Base-by-base conservation (phyloP, 1,284 basidiomycete genomes). In the Fomitopsis betulina region DNA sequence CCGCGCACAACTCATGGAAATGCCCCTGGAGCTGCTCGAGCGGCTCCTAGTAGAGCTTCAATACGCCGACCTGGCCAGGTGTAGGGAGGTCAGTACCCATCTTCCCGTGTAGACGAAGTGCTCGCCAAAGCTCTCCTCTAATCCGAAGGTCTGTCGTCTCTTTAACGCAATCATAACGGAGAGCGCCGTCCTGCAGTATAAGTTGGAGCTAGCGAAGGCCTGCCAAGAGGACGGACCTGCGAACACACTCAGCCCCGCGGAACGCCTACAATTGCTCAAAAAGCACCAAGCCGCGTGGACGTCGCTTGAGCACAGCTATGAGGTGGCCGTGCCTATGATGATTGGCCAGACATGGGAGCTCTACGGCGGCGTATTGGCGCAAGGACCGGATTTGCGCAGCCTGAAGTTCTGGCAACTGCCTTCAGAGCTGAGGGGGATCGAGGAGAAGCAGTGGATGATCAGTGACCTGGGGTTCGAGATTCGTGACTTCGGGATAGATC, bases 401-500 rank as follows among this genome's bases (percentile, higher is more conserved):
- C 71, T 86, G 21, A 62, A 62, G 12, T 85, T 84, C 63, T 68
- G 71, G 53, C 79, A 78, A 58, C 72, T 87, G 17, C 80, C 83
- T 21, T 83, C 83, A 6, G 64, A 64, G 23, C 67, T 74, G 51
- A 77, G 82, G 25, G 71, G 68, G 12, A 83, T 85, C 58, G 63
- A 77, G 58, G 73, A 76, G 47, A 73, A 72, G 30, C 64, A 72
- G 25, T 87, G 86, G 85, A 70, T 67, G 6, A 61, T 84, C 32
- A 67, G 72, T 21, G 62, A 73, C 25, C 65, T 79, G 45, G 76
- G 73, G 6, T 63, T 79, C 51, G 38, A 59, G 10, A 67, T 85
- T 13, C 77, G 82, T 7, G 86, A 88, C 63, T 86, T 87, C 63
- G 75, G 76, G 8, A 78, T 88, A 69, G 86, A 88, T 65, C 81